Evolutionary conservation across 2,329 filamentous ascomycete genomes (phyloP).

Genomic region (Claviceps cyperi): DNA sequence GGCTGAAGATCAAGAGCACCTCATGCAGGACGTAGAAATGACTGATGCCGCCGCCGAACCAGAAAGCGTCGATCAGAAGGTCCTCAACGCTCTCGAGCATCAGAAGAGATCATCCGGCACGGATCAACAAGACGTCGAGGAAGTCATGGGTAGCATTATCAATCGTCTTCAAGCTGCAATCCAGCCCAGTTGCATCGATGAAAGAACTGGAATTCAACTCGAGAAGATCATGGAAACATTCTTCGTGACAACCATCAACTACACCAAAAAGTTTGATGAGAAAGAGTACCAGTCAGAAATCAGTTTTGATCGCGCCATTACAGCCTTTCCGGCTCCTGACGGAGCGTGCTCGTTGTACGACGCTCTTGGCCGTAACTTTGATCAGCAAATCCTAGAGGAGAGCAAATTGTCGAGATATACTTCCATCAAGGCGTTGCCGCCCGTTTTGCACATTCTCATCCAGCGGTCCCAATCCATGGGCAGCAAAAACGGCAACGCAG

Average conservation of each 20-base stretch:
- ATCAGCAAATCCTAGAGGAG: conserved; percentile 59
- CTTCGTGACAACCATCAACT: conserved; percentile 47
- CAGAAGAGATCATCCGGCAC: conserved; percentile 34
- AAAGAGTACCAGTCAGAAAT: conserved; percentile 27
- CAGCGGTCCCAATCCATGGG: conserved; percentile 65
- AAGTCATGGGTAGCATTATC: conserved; percentile 86
- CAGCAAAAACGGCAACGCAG: conserved; percentile 61
- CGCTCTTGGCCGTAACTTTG: conserved; percentile 74
- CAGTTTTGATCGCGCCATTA: conserved; percentile 47
- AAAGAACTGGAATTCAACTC: conserved; percentile 56
- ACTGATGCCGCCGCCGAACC: conserved; percentile 15
- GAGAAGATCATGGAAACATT: conserved; percentile 65
- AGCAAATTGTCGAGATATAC: conserved; percentile 49
- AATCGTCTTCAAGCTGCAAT: conserved; percentile 86
- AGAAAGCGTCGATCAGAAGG: conserved; percentile 30
- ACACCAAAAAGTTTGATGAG: conserved; percentile 38
- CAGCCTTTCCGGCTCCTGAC: conserved; percentile 39
- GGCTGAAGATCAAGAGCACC: background rate
- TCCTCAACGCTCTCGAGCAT: conserved; percentile 30
- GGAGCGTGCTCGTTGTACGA: conserved; percentile 56
- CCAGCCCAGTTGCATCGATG: conserved; percentile 47
- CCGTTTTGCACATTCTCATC: conserved; percentile 78
- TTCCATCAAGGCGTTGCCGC: conserved; percentile 62
- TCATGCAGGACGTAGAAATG: conserved; percentile 15
- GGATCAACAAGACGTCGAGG: conserved; percentile 86